Evolutionary conservation across 2,329 filamentous ascomycete species (phyloP).

Genomic region (Colletotrichum sp.): DNA sequence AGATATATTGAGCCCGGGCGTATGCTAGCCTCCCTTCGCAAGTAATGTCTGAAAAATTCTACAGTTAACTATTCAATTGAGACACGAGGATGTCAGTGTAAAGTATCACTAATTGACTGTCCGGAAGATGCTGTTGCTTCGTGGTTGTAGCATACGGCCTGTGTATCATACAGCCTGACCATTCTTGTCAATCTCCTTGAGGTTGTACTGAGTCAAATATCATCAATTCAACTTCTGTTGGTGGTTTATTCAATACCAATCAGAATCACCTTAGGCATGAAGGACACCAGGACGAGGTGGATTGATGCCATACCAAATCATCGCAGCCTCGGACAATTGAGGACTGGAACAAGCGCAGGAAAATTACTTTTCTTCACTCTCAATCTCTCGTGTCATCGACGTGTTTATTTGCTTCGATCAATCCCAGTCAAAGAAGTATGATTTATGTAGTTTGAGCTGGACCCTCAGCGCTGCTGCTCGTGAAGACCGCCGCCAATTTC

Average conservation of each 20-base stretch:
- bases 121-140: accelerated
- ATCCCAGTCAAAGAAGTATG: background rate
- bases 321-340: background rate
- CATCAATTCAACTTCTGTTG: accelerated
- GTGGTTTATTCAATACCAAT: background rate
- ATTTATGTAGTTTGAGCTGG: background rate
- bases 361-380: background rate
- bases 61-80: background rate
- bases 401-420: accelerated
- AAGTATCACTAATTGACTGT: background rate
- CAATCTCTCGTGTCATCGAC: background rate
- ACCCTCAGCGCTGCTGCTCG: accelerated
- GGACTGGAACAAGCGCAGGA: accelerated
- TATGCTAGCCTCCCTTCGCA: accelerated
- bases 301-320: background rate
- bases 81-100: background rate
- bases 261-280: background rate
- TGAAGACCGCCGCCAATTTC: background rate
- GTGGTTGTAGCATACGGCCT: background rate
- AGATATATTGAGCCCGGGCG: background rate
- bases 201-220: too few species aligned
- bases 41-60: background rate
- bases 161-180: background rate
- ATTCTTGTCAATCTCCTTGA: background rate
- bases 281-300: background rate